Base-by-base conservation (phyloP, 345 rosid genomes). In the Nasturtium officinale region DNA sequence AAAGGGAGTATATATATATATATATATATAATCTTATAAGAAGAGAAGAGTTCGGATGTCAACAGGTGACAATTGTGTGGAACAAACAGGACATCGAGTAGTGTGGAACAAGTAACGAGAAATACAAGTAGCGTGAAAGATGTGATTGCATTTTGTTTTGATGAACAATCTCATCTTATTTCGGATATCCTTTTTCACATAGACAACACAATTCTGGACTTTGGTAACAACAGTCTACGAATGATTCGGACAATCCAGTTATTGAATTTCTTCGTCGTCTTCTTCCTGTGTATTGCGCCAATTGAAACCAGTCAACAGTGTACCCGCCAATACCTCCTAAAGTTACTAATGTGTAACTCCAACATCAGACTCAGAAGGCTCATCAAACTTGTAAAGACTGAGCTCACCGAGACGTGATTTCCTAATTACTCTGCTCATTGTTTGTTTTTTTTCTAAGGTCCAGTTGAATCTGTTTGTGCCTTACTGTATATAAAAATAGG, bases 121-220 rank as follows among this genome's bases (percentile, higher is more conserved):
- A 9, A 53, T 72, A 53, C 63, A 72, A 29, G 26, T 40, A 2
- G 1, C 62, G n/a, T 71, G 69, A 42, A 72, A 72, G 25, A 72
- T 51, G 69, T 72, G 76, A 61, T 52, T 72, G 76, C 76, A 60
- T 50, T 7, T 71, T 50, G 68, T 61, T 61, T 28, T 71, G n/a
- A 32, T 37, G 54, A 40, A 61, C 61, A 43, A 63, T 54, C 25
- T 63, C 77, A 5, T 32, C n/a, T 63, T 63, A 38, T 43, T 63
- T 53, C 13, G 70, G 64, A 63, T 50, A 72, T 18, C 63, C 55
- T 20, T 52, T 10, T 25, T 9, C 55, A 53, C 76, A 63, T 0
- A 72, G 69, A 53, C 1, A 1, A 63, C 56, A 72, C 45, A 2
- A 9, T 0, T 53, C 69, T 7, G 9, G 1, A 42, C 69, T 42